These are phyloP conservation scores for Metrosideros polymorpha DNA, from an alignment of 441 rosid species.

Conservation along the genomic window DNA sequence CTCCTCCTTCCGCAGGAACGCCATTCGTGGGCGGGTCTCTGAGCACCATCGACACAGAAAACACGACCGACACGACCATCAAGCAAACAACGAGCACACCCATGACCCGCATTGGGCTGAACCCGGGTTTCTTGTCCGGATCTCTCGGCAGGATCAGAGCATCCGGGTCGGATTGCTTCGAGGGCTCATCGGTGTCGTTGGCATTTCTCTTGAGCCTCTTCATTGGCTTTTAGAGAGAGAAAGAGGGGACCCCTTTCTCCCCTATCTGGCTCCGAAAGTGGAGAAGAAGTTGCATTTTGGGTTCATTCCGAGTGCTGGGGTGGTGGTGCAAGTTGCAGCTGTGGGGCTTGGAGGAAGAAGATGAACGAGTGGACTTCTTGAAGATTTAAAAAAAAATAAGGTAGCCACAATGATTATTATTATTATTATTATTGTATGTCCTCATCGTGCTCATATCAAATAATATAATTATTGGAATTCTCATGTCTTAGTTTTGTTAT, in stretches of 20 bases:
- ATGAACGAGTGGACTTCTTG: background rate
- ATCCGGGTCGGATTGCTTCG: constrained; percentile 8
- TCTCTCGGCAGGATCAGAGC: constrained; percentile 1
- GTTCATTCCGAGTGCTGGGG: background rate
- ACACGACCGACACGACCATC: constrained; percentile 25
- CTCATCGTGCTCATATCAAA: background rate
- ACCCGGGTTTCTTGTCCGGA: constrained; percentile 13
- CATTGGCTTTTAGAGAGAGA: background rate
- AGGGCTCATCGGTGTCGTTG: background rate
- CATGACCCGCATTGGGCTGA: constrained; percentile 21
- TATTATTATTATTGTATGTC: background rate
- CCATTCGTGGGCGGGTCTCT: constrained; percentile 29
- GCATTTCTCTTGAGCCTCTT: constrained; percentile 24
- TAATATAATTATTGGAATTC: background rate
- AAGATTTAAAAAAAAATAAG: background rate
- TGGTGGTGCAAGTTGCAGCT: background rate
- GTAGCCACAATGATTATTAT: background rate
- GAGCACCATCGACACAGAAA: constrained; percentile 30
- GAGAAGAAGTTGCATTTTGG: background rate
- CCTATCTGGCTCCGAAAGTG: background rate
- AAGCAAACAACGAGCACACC: constrained; percentile 19
- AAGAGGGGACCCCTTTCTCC: background rate
- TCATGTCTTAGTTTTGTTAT: too few species aligned
- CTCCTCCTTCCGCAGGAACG: constrained; percentile 5
- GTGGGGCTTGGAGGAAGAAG: background rate